Percentiles rank a stretch among this genome's conserved stretches.
These are phyloP conservation scores for Wallacemonas sp. DNA, from an alignment of 208 protist genomes.

Conservation along the genomic window DNA sequence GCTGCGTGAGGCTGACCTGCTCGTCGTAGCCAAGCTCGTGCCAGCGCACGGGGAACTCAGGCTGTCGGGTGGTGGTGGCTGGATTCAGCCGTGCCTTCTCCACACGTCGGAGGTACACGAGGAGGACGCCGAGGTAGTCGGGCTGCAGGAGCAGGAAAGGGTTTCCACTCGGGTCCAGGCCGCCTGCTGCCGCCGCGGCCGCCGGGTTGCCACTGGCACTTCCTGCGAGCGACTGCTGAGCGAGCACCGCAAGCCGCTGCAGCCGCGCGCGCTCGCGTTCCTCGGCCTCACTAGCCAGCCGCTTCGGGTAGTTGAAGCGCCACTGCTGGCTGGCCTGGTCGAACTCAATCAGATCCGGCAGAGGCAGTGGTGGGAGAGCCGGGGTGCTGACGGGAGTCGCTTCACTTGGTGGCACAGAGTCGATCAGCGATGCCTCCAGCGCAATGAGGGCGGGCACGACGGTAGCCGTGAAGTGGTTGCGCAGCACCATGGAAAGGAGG, in stretches of 20 bases:
- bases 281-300: conserved; percentile 27
- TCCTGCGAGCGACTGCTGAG: conserved; percentile 10
- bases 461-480: neutral
- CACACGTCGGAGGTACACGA: conserved; percentile 65
- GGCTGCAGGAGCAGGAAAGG: conserved; percentile 54
- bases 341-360: conserved; percentile 28
- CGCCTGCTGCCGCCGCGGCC: conserved; percentile 4
- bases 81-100: conserved; percentile 3
- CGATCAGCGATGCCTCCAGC: neutral
- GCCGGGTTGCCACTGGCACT: too few species aligned
- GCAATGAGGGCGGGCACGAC: conserved; percentile 1
- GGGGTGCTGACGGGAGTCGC: neutral
- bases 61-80: neutral
- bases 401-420: neutral
- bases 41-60: conserved; percentile 69
- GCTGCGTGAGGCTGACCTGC: conserved; percentile 56
- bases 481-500: neutral
- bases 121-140: conserved; percentile 70
- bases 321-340: conserved; percentile 27
- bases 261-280: conserved; percentile 7
- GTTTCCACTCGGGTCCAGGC: conserved; percentile 36
- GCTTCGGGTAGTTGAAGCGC: conserved; percentile 39
- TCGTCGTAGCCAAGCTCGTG: conserved; percentile 68
- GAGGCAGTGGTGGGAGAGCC: conserved; percentile 26
- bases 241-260: neutral